These are phyloP conservation scores for Chamaecyparis obtusa DNA, from an alignment of 75 land plant genomes.

Conservation along the genomic window DNA sequence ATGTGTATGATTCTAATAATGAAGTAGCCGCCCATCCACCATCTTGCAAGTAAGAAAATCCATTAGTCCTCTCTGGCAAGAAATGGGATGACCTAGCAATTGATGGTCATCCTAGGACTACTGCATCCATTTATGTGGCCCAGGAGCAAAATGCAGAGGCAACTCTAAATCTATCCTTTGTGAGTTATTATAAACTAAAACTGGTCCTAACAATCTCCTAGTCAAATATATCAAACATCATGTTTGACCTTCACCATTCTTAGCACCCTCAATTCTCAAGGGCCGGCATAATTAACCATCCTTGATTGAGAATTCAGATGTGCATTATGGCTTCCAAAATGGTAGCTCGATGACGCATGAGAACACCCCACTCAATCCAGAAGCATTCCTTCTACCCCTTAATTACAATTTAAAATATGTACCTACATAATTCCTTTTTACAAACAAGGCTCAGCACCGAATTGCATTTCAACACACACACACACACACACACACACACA, in stretches of 20 bases:
- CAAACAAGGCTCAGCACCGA: background rate
- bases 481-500: too few species aligned
- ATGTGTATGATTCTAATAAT: conserved; percentile 27
- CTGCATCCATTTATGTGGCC: conserved; percentile 7
- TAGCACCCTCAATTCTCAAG: background rate
- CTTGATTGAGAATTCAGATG: background rate
- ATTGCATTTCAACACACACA: too few species aligned
- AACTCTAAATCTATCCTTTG: background rate
- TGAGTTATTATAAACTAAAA: background rate
- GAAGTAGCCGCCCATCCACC: conserved; percentile 41
- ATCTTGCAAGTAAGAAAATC: conserved; percentile 7
- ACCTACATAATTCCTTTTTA: background rate
- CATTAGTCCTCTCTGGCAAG: conserved; percentile 10
- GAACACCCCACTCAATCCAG: background rate
- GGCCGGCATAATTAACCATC: background rate
- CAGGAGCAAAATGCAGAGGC: conserved; percentile 1
- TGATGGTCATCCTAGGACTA: background rate
- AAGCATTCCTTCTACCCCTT: background rate
- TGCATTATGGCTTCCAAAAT: too few species aligned
- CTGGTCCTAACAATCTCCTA: background rate
- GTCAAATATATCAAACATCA: background rate
- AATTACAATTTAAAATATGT: background rate
- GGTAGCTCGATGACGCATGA: too few species aligned
- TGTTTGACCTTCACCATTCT: background rate
- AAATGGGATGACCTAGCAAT: conserved; percentile 6